These are phyloP conservation scores for Trichophyton schoenleinii DNA, from an alignment of 2,329 filamentous ascomycete species.

Conservation along the genomic window DNA sequence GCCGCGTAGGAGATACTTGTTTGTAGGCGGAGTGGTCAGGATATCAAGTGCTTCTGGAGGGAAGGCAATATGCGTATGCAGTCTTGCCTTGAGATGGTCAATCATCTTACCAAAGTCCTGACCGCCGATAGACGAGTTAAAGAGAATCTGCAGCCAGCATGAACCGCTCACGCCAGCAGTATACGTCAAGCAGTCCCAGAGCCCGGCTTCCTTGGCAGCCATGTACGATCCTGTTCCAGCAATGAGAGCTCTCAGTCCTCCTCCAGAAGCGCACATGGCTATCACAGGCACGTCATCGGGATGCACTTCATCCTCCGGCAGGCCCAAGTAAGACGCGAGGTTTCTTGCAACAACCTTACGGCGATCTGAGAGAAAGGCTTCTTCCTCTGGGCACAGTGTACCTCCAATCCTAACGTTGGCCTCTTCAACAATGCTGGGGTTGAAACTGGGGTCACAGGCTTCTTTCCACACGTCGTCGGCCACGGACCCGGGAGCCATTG, in stretches of 20 bases:
- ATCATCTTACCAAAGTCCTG: constrained; percentile 58
- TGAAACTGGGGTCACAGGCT: constrained; percentile 66
- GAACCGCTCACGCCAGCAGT: constrained; percentile 91
- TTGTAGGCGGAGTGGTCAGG: constrained; percentile 78
- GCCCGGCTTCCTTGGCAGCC: constrained; percentile 68
- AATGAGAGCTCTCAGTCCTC: constrained; percentile 77
- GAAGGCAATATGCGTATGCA: constrained; percentile 83
- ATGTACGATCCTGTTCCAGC: constrained; percentile 80
- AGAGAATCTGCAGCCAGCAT: constrained; percentile 87
- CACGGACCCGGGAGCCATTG: constrained; percentile 73
- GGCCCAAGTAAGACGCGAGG: constrained; percentile 66
- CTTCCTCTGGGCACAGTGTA: constrained; percentile 72
- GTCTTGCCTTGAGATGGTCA: constrained; percentile 71
- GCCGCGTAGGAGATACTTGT: constrained; percentile 77
- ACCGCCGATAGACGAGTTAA: constrained; percentile 63
- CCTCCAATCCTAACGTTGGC: constrained; percentile 71
- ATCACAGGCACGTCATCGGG: constrained; percentile 88
- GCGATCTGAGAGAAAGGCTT: constrained; percentile 57
- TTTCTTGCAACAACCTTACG: constrained; percentile 57
- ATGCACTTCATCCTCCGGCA: constrained; percentile 70
- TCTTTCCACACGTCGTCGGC: constrained; percentile 91
- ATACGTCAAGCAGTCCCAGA: constrained; percentile 91
- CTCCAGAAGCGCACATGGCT: constrained; percentile 87
- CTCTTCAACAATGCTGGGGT: constrained; percentile 76
- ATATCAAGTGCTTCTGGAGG: constrained; percentile 71